These are phyloP conservation scores for Kluyveromyces aestuarii DNA, from an alignment of 805 yeast species.

Conservation along the genomic window DNA sequence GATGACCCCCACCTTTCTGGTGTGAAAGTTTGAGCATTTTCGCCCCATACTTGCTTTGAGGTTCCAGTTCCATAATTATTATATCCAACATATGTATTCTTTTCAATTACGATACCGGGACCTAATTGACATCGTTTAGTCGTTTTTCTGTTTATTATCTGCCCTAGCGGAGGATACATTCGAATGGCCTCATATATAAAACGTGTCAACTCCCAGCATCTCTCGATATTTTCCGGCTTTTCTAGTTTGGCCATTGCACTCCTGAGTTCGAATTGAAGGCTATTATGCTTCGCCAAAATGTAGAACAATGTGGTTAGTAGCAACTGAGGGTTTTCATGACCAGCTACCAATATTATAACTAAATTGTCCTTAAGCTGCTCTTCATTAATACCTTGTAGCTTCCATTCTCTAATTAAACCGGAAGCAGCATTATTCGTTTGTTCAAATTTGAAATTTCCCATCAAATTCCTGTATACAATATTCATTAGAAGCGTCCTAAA, in stretches of 20 bases:
- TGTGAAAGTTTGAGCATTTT: slow-evolving; percentile 33
- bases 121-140: slow-evolving; percentile 33
- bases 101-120: slow-evolving; percentile 35
- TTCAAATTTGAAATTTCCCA: slow-evolving; percentile 23
- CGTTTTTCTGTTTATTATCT: slow-evolving; percentile 43
- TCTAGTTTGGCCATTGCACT: slow-evolving; percentile 7
- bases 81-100: slow-evolving; percentile 45
- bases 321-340: slow-evolving; percentile 55
- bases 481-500: slow-evolving; percentile 33
- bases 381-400: slow-evolving; percentile 30
- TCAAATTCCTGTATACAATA: slow-evolving; percentile 28
- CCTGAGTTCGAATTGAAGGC: slow-evolving; percentile 28
- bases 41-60: slow-evolving; percentile 37
- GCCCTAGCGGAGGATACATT: slow-evolving; percentile 48
- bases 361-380: slow-evolving; percentile 46
- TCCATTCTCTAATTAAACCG: slow-evolving; percentile 33
- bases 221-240: slow-evolving; percentile 20
- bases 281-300: slow-evolving; percentile 34
- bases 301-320: slow-evolving; percentile 39
- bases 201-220: slow-evolving; percentile 10
- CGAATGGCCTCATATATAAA: slow-evolving; percentile 41
- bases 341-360: slow-evolving; percentile 48
- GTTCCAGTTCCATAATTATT: slow-evolving; percentile 46
- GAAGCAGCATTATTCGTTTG: slow-evolving; percentile 34
- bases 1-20: slow-evolving; percentile 46